phyloP scores from a whole-genome alignment of 164 flowering plant genomes.

The Vitis labrusca region DNA sequence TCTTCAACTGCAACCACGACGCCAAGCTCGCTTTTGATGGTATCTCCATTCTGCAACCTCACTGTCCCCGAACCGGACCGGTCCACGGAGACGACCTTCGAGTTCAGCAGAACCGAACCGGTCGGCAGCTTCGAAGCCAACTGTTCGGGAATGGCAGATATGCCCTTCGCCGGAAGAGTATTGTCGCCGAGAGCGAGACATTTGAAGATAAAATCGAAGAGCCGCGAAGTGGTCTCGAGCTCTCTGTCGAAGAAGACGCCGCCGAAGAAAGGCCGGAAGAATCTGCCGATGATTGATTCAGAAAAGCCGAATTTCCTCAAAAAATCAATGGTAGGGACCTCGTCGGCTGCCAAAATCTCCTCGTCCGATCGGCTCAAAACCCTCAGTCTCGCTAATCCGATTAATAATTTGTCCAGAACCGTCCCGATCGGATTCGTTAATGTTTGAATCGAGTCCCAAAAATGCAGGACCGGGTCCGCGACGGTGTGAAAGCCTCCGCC shows the following conservation, averaged over 20 bases:
- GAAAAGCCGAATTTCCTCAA: constrained; percentile 68
- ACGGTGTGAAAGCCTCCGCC: constrained; percentile 72
- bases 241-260: constrained; percentile 85
- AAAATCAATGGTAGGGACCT: constrained; percentile 46
- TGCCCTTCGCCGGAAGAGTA: constrained; percentile 79
- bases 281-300: constrained; percentile 58
- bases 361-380: constrained; percentile 54
- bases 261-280: constrained; percentile 89
- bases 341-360: constrained; percentile 52
- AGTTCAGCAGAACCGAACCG: constrained; percentile 50
- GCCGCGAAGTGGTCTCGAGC: constrained; percentile 74
- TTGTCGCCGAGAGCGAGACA: constrained; percentile 90
- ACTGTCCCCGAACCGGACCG: constrained; percentile 24
- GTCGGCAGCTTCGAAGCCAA: constrained; percentile 60
- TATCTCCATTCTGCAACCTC: constrained; percentile 56
- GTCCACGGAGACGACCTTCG: constrained; percentile 48
- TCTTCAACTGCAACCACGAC: constrained; percentile 82
- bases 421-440: constrained; percentile 80
- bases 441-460: constrained; percentile 53
- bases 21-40: constrained; percentile 50
- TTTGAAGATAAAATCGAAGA: constrained; percentile 85
- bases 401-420: constrained; percentile 60
- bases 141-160: constrained; percentile 75
- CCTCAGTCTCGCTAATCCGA: constrained; percentile 50
- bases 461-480: constrained; percentile 81